Conservation (phyloP, 2,329 filamentous ascomycete genomes). For the Paecilomyces sp. region DNA sequence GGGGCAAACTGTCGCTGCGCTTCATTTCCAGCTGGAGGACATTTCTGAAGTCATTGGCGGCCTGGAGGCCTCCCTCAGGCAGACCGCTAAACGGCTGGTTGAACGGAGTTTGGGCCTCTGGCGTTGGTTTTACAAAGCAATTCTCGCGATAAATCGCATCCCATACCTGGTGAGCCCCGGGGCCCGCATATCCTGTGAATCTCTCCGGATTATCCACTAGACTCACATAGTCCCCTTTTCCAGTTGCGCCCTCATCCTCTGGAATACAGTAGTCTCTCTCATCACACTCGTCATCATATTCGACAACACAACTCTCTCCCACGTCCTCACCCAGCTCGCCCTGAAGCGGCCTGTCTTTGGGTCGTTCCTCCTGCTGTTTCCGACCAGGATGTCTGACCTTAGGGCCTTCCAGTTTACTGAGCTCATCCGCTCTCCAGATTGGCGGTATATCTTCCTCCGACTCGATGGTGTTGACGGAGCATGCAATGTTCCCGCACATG, state of each 20-base stretch:
- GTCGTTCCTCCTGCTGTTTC: constrained; percentile 61
- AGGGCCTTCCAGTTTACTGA: constrained; percentile 87
- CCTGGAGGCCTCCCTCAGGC: constrained; percentile 43
- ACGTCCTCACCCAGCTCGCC: constrained; percentile 79
- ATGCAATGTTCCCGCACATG: constrained; percentile 95
- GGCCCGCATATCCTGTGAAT: constrained; percentile 88
- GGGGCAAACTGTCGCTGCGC: constrained; percentile 54
- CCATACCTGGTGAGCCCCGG: constrained; percentile 85
- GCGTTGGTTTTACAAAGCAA: constrained; percentile 62
- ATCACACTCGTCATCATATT: constrained; percentile 96
- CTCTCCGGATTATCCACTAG: constrained; percentile 87
- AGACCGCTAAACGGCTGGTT: constrained; percentile 12
- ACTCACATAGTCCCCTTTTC: constrained; percentile 94
- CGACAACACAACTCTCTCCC: constrained; percentile 91
- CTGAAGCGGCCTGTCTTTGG: constrained; percentile 65
- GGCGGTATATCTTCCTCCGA: constrained; percentile 89
- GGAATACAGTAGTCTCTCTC: constrained; percentile 94
- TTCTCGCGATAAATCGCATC: constrained; percentile 96
- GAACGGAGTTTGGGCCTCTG: constrained; percentile 18
- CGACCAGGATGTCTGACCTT: constrained; percentile 81
- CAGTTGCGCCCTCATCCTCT: constrained; percentile 79
- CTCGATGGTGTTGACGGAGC: constrained; percentile 88
- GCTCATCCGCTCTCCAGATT: constrained; percentile 84
- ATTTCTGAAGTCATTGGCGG: constrained; percentile 54
- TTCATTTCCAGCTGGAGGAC: constrained; percentile 46